These are phyloP conservation scores for Kappamyces sp. DNA, from an alignment of 192 early-diverging fungal genomes.

Conservation along the genomic window DNA sequence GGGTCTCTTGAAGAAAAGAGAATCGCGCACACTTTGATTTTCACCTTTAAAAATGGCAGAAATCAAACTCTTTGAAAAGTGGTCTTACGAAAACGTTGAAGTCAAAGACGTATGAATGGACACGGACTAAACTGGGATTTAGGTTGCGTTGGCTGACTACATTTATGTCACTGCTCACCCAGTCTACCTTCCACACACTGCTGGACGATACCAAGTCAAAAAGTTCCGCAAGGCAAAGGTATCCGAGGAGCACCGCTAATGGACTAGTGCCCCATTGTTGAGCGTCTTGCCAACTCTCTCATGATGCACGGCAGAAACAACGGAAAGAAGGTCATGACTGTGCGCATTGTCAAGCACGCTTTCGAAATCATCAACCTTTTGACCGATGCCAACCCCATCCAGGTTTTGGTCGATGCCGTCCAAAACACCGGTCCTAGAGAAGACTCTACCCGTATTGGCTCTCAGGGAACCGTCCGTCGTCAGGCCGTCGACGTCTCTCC, in stretches of 20 bases:
- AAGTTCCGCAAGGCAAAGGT: constrained; percentile 96
- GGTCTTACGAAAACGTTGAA: constrained; percentile 82
- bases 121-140: background rate
- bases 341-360: constrained; percentile 97
- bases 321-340: constrained; percentile 99
- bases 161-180: constrained; percentile 77
- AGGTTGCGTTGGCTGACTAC: constrained; percentile 59
- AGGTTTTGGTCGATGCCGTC: constrained; percentile 96
- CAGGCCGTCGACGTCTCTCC: constrained; percentile 99
- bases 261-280: constrained; percentile 86
- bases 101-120: constrained; percentile 82
- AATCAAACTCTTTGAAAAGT: constrained; percentile 57
- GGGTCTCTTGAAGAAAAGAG: background rate
- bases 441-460: constrained; percentile 98
- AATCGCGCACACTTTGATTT: too few species aligned
- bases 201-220: constrained; percentile 94
- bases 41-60: constrained; percentile 8
- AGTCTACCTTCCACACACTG: constrained; percentile 97
- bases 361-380: constrained; percentile 99
- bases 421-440: constrained; percentile 99
- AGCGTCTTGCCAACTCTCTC: constrained; percentile 96
- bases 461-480: constrained; percentile 94
- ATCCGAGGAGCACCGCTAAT: constrained; percentile 12
- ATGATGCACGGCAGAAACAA: constrained; percentile 99
- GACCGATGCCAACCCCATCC: constrained; percentile 97